phyloP scores from a whole-genome alignment of 2,329 filamentous ascomycete genomes.

The Fusarium luffae region DNA sequence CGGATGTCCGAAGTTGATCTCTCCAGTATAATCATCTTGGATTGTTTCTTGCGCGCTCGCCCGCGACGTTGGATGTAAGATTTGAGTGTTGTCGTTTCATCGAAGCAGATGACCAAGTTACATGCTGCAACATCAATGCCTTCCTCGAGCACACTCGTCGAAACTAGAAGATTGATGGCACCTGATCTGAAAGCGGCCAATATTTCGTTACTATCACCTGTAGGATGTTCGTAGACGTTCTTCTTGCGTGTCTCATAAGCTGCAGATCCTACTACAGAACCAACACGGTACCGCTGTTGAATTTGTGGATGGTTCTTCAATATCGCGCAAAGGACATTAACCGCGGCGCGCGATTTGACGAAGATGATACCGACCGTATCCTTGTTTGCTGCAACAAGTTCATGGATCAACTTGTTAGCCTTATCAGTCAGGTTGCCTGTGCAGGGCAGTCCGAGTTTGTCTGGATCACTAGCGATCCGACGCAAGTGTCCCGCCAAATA shows the following conservation, averaged over 20 bases:
- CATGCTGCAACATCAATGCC: slow-evolving; percentile 75
- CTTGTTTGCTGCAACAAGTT: slow-evolving; percentile 59
- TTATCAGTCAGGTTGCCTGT: slow-evolving; percentile 66
- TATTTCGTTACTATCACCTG: slow-evolving; percentile 47
- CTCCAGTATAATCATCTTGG: slow-evolving; percentile 60
- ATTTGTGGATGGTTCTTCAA: slow-evolving; percentile 64
- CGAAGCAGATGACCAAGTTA: slow-evolving; percentile 70
- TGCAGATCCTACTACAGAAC: slow-evolving; percentile 66
- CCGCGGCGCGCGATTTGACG: slow-evolving; percentile 70
- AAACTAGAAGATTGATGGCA: slow-evolving; percentile 67
- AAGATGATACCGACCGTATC: slow-evolving; percentile 72
- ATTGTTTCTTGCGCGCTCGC: slow-evolving; percentile 62
- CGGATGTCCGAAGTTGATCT: slow-evolving; percentile 42
- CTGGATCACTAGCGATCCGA: slow-evolving; percentile 45
- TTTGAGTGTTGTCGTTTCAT: slow-evolving; percentile 61
- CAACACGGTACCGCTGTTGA: slow-evolving; percentile 60
- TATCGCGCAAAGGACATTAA: slow-evolving; percentile 68
- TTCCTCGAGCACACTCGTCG: slow-evolving; percentile 74
- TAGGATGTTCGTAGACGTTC: slow-evolving; percentile 55
- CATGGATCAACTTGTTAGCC: slow-evolving; percentile 61
- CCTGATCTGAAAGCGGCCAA: slow-evolving; percentile 64
- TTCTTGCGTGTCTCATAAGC: slow-evolving; percentile 48
- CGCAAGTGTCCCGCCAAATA: slow-evolving; percentile 64
- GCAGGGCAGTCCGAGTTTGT: slow-evolving; percentile 23
- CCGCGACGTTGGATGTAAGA: slow-evolving; percentile 69